Base-by-base conservation (phyloP, 2,329 filamentous ascomycete species). In the Apiospora malaysiana region DNA sequence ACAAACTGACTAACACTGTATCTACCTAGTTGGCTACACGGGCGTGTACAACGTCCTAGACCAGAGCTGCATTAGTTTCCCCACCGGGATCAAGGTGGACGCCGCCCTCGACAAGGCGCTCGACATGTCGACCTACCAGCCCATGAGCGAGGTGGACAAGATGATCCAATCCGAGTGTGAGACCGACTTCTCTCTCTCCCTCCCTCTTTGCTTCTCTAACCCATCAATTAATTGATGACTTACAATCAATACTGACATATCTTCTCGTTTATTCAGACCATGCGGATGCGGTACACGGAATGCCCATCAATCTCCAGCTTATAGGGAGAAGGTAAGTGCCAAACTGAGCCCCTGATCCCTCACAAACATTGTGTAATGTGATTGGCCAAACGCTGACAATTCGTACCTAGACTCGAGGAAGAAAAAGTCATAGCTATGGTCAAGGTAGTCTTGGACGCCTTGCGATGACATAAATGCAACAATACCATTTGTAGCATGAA, bases 1-100 rank as follows among this genome's bases (percentile, higher is more conserved):
- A 10, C 4, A 23, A 27, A 51, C n/a, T 10, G n/a, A 14, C 32
- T 32, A 32, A 45, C 12, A 14, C 42, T 45, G 14, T 16, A 2
- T 18, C 4, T 6, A 18, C 5, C 8, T 66, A 86, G 85, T 87
- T 68, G 85, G 81, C 2, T 87, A 86, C 70, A 87, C 85, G 0
- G 85, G 85, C 4, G 84, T 87, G 0, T 87, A 78, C 75, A 87
- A 87, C 66, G 79, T 87, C 0, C 74, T 87, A 1, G 85, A 87
- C 75, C 86, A 86, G 70, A 78, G 85, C 0, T 81, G 80, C 69
- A 78, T 87, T 0, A 86, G 85, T 0, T 87, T 87, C 71, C 82
- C 85, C 0, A 84, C 84, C 0, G 83, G 84, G 0, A 14, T 85
- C 16, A 73, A 40, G 0, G 85, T 82, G 0, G 83, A 86, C 69